These are phyloP conservation scores for Melaleuca quinquenervia DNA, from an alignment of 345 rosid species.

Conservation along the genomic window DNA sequence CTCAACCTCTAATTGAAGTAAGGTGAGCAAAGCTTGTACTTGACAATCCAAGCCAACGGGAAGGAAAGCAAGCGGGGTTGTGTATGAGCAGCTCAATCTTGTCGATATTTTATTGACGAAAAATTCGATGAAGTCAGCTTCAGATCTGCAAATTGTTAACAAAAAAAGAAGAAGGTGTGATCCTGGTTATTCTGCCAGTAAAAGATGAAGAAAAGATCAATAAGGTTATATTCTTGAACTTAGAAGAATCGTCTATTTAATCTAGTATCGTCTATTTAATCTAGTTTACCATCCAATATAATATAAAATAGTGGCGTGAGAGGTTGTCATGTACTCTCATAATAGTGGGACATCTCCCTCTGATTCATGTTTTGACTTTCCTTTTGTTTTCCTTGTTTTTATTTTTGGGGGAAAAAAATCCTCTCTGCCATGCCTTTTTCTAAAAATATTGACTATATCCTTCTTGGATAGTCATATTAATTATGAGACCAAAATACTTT, in stretches of 20 bases:
- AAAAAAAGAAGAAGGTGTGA: neutral
- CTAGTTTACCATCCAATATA: neutral
- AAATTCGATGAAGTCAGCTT: neutral
- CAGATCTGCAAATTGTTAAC: neutral
- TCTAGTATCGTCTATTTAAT: no score
- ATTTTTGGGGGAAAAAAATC: neutral
- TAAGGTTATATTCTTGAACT: no score
- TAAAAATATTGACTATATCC: neutral
- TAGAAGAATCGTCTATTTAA: no score
- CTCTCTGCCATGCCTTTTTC: neutral
- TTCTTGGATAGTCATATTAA: neutral
- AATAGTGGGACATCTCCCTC: neutral
- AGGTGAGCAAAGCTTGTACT: neutral
- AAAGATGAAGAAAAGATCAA: neutral
- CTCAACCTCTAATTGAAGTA: neutral
- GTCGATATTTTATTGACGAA: neutral
- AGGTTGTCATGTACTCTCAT: neutral
- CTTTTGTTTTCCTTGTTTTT: neutral
- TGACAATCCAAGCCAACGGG: neutral
- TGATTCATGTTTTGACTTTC: neutral
- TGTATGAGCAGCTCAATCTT: neutral
- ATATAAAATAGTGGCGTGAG: neutral
- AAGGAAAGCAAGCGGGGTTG: neutral
- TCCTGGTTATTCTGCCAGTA: neutral
- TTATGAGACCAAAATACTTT: neutral